Base-by-base conservation (phyloP, 176 grass and related monocot genomes). In the Eremochloa ophiuroides region DNA sequence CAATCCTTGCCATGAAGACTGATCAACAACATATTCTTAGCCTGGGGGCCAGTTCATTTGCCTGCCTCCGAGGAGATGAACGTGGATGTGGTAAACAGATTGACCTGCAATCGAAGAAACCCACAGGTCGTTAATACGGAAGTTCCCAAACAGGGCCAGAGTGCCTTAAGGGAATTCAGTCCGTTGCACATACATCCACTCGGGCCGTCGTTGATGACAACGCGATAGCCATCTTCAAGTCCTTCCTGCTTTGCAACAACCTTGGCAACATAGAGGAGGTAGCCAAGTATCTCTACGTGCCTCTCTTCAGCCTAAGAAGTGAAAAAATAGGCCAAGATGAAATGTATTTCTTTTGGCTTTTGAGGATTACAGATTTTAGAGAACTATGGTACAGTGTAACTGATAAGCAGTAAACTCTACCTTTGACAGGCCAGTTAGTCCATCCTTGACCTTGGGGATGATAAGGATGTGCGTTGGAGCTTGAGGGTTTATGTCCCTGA, bases 41-140 rank as follows among this genome's bases (percentile, higher is more conserved):
- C 94, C 94, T 0, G 94, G 80, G 15, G 94, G 90, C 92, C 92
- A 97, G 83, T 92, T 92, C 94, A 97, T 91, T 77, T 97, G 92
- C 58, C 94, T 78, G 40, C 94, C 94, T 26, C 94, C 94, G 38
- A 97, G 85, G 78, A 97, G 85, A 92, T 97, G 94, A 8, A 94
- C 81, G 80, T 97, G 92, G 33, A 97, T 83, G 62, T 97, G 94
- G 84, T 92, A 94, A 43, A 97, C 94, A 60, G 94, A 94, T 91
- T 97, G 94, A 50, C 94, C 94, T 97, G 85, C 60, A 87, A 83
- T 53, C 5, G 48, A 62, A 78, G 8, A 66, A 30, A 70, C 65
- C 23, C 55, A 26, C 30, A 60, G 25, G 9, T 30, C 14, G 25
- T 26, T 14, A 31, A 9, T 47, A 9, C 5, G 29, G 51, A 77